Base-by-base conservation (phyloP, 768 basidiomycete species). In the Tulasnella sp. region DNA sequence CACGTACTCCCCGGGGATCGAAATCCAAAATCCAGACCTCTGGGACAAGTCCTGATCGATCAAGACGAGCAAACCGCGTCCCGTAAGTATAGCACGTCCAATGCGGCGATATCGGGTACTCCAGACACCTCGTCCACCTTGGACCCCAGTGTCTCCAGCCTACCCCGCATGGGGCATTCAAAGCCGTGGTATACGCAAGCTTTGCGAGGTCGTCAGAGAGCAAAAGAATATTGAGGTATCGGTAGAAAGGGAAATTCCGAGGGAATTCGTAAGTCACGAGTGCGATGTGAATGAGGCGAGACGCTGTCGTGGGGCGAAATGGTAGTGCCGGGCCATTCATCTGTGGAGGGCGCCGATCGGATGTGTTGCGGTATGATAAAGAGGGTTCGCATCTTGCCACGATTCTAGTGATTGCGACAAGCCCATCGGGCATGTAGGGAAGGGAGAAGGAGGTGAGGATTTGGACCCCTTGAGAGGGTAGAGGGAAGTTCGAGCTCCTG, bases 11-110 rank as follows among this genome's bases (percentile, higher is more conserved):
- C 23, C n/a, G 19, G 9, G 51, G 51, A 37, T 53, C 40, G 35
- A 53, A 53, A 23, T 53, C 51, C 12, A 53, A 25, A 8, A 53
- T 25, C 32, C 25, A 27, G 12, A 53, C 32, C 34, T 25, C 34
- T 17, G 12, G 19, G 15, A 15, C n/a, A 19, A 12, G 7, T 14
- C 11, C 5, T 3, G 4, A 7, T 4, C 12, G 11, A 15, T 53
- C n/a, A 4, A 35, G 23, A 19, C 21, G 27, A 4, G 37, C 36
- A 37, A 53, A 53, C 21, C 35, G 31, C 21, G 35, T 53, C 11
- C 52, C 52, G 39, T 37, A 53, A 27, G 52, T 37, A 11, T 53
- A 53, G 52, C 52, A 53, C 25, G 41, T 53, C 52, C 52, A 53
- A 9, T 53, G 52, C 17, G 52, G 29, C 15, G 34, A 39, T 15